Percentiles rank a stretch among this genome's conserved stretches.
Conservation (phyloP, 805 yeast genomes). For the Isabelozyma gotoi region DNA sequence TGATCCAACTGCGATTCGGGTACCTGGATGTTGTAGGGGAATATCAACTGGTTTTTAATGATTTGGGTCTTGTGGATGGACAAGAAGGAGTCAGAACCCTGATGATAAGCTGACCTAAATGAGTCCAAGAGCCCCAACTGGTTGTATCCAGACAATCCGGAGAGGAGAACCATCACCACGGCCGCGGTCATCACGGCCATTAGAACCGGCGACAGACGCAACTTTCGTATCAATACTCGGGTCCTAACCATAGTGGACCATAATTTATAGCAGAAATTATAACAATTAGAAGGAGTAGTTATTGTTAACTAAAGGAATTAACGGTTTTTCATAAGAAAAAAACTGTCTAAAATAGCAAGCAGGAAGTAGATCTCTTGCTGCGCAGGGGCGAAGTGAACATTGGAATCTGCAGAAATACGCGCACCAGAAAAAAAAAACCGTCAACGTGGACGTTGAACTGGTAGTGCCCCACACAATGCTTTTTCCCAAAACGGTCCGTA, state of each 20-base stretch:
- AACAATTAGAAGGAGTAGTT: not conserved
- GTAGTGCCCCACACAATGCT: not conserved
- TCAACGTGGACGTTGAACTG: too few relatives aligned
- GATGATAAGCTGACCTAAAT: not conserved
- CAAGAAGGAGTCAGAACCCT: not conserved
- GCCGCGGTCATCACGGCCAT: not conserved
- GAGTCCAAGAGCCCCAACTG: not conserved
- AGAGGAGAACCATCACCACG: not conserved
- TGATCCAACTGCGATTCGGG: not conserved
- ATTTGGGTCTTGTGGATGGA: not conserved
- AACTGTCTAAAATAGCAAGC: too few relatives aligned
- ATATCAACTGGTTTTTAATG: constrained; percentile 4
- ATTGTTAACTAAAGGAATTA: too few relatives aligned
- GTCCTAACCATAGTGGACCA: not conserved
- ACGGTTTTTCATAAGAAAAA: too few relatives aligned
- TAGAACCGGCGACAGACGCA: not conserved
- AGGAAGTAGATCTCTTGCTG: too few relatives aligned
- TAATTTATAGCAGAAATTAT: too few relatives aligned
- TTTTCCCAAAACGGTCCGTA: not conserved
- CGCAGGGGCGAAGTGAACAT: too few relatives aligned
- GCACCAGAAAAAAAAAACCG: too few relatives aligned
- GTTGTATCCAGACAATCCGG: not conserved
- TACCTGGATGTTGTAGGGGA: not conserved
- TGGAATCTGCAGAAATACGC: too few relatives aligned
- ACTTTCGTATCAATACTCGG: not conserved